Evolutionary conservation across 805 yeast species (phyloP).

Genomic region (Pichia cabralensis): DNA sequence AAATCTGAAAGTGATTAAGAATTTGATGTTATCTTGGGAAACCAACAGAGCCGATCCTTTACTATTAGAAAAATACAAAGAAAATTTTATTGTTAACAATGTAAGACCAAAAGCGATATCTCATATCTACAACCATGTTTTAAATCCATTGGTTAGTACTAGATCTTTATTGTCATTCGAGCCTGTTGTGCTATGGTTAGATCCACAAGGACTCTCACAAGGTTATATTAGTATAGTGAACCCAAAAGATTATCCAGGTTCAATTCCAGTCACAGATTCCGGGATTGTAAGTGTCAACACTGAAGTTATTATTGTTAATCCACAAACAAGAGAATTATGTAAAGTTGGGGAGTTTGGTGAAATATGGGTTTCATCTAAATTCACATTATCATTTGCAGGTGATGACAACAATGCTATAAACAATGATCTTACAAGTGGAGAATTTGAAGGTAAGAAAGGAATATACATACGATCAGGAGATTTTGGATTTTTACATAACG

Average conservation of each 20-base stretch:
- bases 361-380: slow-evolving; percentile 92
- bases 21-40: slow-evolving; percentile 68
- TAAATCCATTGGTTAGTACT: slow-evolving; percentile 76
- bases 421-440: slow-evolving; percentile 46
- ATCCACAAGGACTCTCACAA: slow-evolving; percentile 80
- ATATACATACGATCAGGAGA: slow-evolving; percentile 86
- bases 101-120: slow-evolving; percentile 62
- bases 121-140: slow-evolving; percentile 65
- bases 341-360: slow-evolving; percentile 91
- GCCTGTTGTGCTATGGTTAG: slow-evolving; percentile 79
- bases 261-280: slow-evolving; percentile 78
- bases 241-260: slow-evolving; percentile 57
- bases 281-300: slow-evolving; percentile 96
- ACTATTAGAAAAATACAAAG: slow-evolving; percentile 46
- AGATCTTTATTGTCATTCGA: slow-evolving; percentile 84
- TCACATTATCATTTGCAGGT: slow-evolving; percentile 59
- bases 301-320: slow-evolving; percentile 88
- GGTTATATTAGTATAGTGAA: slow-evolving; percentile 77
- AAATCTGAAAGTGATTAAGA: slow-evolving; percentile 36
- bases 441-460: slow-evolving; percentile 47
- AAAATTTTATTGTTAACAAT: slow-evolving; percentile 52
- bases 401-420: slow-evolving; percentile 25
- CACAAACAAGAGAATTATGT: slow-evolving; percentile 75
- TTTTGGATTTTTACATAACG: slow-evolving; percentile 80
- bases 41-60: slow-evolving; percentile 63